Base-by-base conservation (phyloP, 2,329 filamentous ascomycete species). In the Penicillium crustosum region DNA sequence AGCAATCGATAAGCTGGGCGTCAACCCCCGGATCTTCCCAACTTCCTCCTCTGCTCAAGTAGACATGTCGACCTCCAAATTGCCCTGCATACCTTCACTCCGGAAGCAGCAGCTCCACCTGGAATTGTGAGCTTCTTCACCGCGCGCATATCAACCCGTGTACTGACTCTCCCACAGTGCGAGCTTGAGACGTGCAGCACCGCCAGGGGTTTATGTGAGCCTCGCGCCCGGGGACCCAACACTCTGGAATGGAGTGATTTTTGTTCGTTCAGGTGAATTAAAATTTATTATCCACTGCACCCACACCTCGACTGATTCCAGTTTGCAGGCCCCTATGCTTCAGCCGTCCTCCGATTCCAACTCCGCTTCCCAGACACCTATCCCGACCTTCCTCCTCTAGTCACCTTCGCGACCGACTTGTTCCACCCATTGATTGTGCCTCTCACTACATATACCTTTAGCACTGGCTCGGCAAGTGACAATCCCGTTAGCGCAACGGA, bases 371-470 rank as follows among this genome's bases (percentile, higher is more conserved):
- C 93, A 36, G 82, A 89, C 60, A 82, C 83, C 39, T 97, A 95
- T 72, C 93, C 93, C 13, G 78, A 82, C 51, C 78, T 90, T 21
- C 90, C 93, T 50, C 94, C 94, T 10, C 81, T 93, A 19, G 86
- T 99, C 64, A 93, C 89, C 54, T 96, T 99, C 75, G 85, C 86
- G 45, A 95, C 91, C 66, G 93, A 97, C 72, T 89, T 97, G 65
- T 99, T 97, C 74, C 93, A 99, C 73, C 93, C 93, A 19, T 82
- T 99, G 42, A 88, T 97, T 65, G 92, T 93, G 8, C 93, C 94
- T 38, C 82, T 95, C 61, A 96, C 92, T n/a, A 96, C 91, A 4
- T 95, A 96, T 76, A 94, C 91, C 71, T 95, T 96, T 78, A 89
- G 91, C 42, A 92, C 90, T 61, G 88, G 89, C 57, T 86, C 89